Base-by-base conservation (phyloP, 164 flowering plant species). In the Echeveria elegans region DNA sequence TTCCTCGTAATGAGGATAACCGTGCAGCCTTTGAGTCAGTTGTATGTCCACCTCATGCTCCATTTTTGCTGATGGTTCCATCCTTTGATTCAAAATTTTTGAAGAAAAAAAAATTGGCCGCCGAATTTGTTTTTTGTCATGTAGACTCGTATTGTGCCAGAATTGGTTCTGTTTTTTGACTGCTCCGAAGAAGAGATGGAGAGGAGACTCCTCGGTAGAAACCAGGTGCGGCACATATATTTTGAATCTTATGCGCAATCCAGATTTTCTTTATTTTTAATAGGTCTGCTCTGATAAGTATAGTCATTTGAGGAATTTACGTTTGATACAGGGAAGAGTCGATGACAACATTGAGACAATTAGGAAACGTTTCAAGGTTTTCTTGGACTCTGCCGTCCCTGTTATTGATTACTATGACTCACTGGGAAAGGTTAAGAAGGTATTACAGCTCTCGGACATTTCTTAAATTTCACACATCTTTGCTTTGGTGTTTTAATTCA, bases 111-210 rank as follows among this genome's bases (percentile, higher is more conserved):
- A 36, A 36, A 10, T 36, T 36, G 6, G 38, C 38, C 9, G n/a
- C n/a, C n/a, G n/a, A 21, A 59, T 26, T 26, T 31, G n/a, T n/a
- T 62, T 14, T 74, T 70, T 14, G 71, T 66, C 59, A 78, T 53
- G 81, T 92, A 91, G 99, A 91, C 96, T 36, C 78, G 83, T 69
- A 91, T 91, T 28, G 82, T 68, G 56, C 97, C 99, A 45, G 84
- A 75, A 50, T 86, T 88, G 70, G 87, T 93, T 32, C 76, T 88
- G 61, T 89, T 82, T 70, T 89, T 90, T 73, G 84, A 89, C 69
- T 94, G 99, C 76, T 48, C 93, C 8, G 92, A 89, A 72, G 87
- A 88, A 68, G 97, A 94, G 79, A 90, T 94, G 98, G 95, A 89
- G 83, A 85, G 77, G 83, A 91, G 95, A 36, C 82, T 94, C 72